Evolutionary conservation across 1,284 basidiomycete genomes (phyloP), one percentile per base, ranked within the genome.

Genomic region (Marasmius sp.): DNA sequence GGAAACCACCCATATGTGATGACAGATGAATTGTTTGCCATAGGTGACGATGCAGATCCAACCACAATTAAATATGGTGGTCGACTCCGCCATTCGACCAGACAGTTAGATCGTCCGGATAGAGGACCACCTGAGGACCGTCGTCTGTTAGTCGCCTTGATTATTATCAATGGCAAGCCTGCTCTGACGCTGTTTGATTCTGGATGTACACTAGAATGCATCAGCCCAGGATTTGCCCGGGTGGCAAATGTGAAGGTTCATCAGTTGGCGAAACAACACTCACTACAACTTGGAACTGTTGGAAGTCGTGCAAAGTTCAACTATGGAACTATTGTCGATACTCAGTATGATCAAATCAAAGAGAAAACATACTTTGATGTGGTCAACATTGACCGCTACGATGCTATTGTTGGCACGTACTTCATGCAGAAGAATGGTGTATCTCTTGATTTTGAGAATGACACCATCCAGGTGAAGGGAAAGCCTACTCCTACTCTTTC

Each of bases 331-430:
- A n/a, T 20, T 11, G 47, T 38, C 10, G 20, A 22, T 7, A 49
- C 62, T 7, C 0, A 63, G 22, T 71, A 73, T 48, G 69, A 67
- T 14, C 51, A 9, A 0, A 70, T 75, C 6, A 39, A 56, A 0
- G 60, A 62, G 4, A 34, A 65, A 10, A 36, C 59, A 0, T 71
- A 72, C 49, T 66, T 74, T 22, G 73, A 77, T 52, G 60, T 75
- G 0, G 69, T 68, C 0, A 74, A 77, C 60, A 20, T 76, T 0
- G 74, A 74, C 52, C 58, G 66, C 0, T 76, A 76, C 58, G 71
- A 76, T 50, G 51, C 66, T 0, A 66, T 77, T 0, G 61, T 76
- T 1, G 74, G 74, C 2, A 71, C 71, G 0, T 68, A 69, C 6
- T 75, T 72, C 64, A 66, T 74, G 57, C 41, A 51, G 6, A 45